These are phyloP conservation scores for Coemansia sp. DNA, from an alignment of 192 early-diverging fungal species.

Conservation along the genomic window DNA sequence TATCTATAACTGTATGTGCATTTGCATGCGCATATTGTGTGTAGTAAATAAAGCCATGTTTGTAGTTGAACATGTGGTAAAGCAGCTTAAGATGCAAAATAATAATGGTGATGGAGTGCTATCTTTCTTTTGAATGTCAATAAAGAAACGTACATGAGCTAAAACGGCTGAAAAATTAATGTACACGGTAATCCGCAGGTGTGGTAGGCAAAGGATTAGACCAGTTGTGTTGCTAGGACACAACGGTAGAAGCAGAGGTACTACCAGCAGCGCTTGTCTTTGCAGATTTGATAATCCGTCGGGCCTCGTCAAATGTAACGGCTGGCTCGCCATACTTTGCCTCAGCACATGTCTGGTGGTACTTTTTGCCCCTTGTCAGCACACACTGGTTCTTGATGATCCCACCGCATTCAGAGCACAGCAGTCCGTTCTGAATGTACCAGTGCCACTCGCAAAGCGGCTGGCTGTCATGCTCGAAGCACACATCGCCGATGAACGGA, in stretches of 20 bases:
- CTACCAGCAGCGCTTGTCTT: constrained; percentile 4
- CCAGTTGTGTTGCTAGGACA: neutral
- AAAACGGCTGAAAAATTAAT: neutral
- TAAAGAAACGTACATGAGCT: neutral
- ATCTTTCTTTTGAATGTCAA: no score
- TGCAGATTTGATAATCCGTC: constrained; percentile 38
- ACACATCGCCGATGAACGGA: constrained; percentile 55
- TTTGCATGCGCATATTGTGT: no score
- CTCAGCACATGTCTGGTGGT: constrained; percentile 52
- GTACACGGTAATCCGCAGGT: neutral
- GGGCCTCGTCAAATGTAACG: constrained; percentile 44
- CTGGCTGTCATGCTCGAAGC: constrained; percentile 56
- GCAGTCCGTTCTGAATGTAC: constrained; percentile 53
- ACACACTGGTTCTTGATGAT: constrained; percentile 56
- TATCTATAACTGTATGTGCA: no score
- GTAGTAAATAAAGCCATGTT: neutral
- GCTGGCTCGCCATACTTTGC: constrained; percentile 52
- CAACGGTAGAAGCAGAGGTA: constrained; percentile 4
- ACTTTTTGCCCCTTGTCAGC: constrained; percentile 54
- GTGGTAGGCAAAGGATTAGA: neutral
- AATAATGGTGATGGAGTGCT: neutral
- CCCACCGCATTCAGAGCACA: constrained; percentile 54
- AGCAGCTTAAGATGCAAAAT: neutral
- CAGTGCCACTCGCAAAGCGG: constrained; percentile 58
- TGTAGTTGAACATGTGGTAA: neutral